phyloP scores from a whole-genome alignment of 768 basidiomycete genomes.

The Leccinum incarnatum region DNA sequence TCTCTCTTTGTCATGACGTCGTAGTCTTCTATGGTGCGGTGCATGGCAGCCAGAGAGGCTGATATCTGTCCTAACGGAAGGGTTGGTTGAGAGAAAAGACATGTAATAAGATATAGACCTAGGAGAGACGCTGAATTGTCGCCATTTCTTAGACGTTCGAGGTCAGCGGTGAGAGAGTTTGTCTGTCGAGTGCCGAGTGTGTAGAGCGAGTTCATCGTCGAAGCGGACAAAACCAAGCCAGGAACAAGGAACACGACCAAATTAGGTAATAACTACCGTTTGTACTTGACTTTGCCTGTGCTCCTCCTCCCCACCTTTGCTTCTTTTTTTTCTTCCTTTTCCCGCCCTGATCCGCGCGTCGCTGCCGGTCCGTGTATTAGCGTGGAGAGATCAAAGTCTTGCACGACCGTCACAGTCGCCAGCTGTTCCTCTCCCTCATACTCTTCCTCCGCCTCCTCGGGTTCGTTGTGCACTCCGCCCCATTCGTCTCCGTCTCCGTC shows the following conservation, averaged over 20 bases:
- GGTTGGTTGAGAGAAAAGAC: slow-evolving; percentile 5
- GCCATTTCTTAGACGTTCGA: slow-evolving; percentile 78
- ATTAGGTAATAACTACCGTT: slow-evolving; percentile 38
- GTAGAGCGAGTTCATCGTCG: slow-evolving; percentile 91
- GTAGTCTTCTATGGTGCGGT: slow-evolving; percentile 94
- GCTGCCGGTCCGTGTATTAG: slow-evolving; percentile 47
- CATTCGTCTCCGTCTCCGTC: slow-evolving; percentile 49
- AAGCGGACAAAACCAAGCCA: neutral
- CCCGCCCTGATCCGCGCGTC: neutral
- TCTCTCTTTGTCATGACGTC: slow-evolving; percentile 96
- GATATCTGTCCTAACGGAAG: slow-evolving; percentile 85
- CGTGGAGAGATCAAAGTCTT: slow-evolving; percentile 81
- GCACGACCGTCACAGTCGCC: slow-evolving; percentile 87
- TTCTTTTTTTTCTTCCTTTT: neutral
- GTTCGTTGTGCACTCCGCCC: slow-evolving; percentile 39
- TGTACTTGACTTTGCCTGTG: slow-evolving; percentile 51
- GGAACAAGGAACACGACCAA: slow-evolving; percentile 4
- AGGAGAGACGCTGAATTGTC: slow-evolving; percentile 78
- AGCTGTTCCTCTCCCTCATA: slow-evolving; percentile 82
- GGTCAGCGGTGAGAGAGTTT: slow-evolving; percentile 80
- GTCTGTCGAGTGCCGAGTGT: slow-evolving; percentile 92
- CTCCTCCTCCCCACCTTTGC: slow-evolving; percentile 18
- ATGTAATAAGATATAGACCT: slow-evolving; percentile 51
- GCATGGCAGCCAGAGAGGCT: slow-evolving; percentile 93
- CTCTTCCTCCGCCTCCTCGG: slow-evolving; percentile 53